These are phyloP conservation scores for Cladosporium sp. DNA, from an alignment of 2,329 filamentous ascomycete genomes.

Conservation along the genomic window DNA sequence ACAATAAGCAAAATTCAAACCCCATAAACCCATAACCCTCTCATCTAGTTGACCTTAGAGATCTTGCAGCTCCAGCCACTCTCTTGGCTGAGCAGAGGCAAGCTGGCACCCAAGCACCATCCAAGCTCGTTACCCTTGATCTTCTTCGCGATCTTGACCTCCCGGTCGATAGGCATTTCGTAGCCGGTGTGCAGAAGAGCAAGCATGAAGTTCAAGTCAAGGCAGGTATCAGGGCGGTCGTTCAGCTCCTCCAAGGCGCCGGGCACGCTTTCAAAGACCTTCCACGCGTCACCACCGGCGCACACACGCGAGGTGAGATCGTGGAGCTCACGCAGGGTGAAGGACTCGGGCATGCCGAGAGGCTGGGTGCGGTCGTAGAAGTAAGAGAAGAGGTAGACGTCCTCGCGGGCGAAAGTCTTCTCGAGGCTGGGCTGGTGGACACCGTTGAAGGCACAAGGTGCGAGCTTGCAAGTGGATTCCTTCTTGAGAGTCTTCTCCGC, in stretches of 20 bases:
- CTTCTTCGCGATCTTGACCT: slow-evolving; percentile 98
- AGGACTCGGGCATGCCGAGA: slow-evolving; percentile 97
- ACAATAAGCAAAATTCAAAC: not conserved
- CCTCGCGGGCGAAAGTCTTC: slow-evolving; percentile 89
- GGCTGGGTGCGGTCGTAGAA: slow-evolving; percentile 95
- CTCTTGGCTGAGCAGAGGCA: slow-evolving; percentile 34
- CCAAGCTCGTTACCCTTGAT: slow-evolving; percentile 95
- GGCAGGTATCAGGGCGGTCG: slow-evolving; percentile 83
- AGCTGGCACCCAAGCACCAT: slow-evolving; percentile 92
- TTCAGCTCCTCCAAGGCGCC: slow-evolving; percentile 77
- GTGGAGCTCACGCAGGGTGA: slow-evolving; percentile 86
- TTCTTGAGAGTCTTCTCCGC: slow-evolving; percentile 91
- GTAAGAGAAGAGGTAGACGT: slow-evolving; percentile 96
- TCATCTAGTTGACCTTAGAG: slow-evolving; percentile 17
- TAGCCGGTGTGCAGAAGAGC: slow-evolving; percentile 92
- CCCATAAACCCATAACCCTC: not conserved
- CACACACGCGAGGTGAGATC: slow-evolving; percentile 85
- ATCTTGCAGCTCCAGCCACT: slow-evolving; percentile 30
- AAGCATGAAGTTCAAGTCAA: slow-evolving; percentile 96
- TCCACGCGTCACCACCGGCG: slow-evolving; percentile 80
- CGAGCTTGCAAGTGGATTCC: slow-evolving; percentile 74
- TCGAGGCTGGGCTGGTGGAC: slow-evolving; percentile 89
- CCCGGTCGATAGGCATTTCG: slow-evolving; percentile 93
- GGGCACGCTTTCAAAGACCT: slow-evolving; percentile 73
- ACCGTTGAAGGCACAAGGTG: slow-evolving; percentile 98